phyloP scores from a whole-genome alignment of 1,284 basidiomycete genomes.

The Leccinum griseonigrum region DNA sequence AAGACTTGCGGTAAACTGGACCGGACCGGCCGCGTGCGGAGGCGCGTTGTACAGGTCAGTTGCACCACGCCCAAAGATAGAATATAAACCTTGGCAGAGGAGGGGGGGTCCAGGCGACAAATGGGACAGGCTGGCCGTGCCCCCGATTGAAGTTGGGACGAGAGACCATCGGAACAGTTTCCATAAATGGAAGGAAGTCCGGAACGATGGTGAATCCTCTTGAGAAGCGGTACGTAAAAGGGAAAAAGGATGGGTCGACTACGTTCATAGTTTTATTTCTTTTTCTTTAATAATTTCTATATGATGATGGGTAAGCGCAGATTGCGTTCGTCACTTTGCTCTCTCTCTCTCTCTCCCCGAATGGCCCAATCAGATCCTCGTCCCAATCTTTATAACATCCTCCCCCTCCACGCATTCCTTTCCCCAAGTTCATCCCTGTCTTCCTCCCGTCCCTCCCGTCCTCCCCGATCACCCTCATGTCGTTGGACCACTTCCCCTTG shows the following conservation, averaged over 20 bases:
- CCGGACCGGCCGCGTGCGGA: neutral
- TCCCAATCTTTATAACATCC: slow-evolving; percentile 26
- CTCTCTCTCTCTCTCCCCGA: neutral
- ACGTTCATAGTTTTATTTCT: neutral
- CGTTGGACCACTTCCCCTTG: slow-evolving; percentile 33
- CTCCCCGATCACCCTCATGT: slow-evolving; percentile 25
- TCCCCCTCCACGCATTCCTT: slow-evolving; percentile 13
- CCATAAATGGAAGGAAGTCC: slow-evolving; percentile 11
- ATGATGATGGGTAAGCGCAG: slow-evolving; percentile 5
- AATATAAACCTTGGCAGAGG: neutral
- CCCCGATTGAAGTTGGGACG: neutral
- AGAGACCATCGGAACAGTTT: slow-evolving; percentile 4
- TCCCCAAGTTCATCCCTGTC: neutral
- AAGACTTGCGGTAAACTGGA: slow-evolving; percentile 6
- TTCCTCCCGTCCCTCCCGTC: neutral
- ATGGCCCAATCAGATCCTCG: slow-evolving; percentile 25
- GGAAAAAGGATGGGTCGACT: slow-evolving; percentile 3
- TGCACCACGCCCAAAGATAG: slow-evolving; percentile 4
- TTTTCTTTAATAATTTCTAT: neutral
- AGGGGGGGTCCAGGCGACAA: slow-evolving; percentile 1
- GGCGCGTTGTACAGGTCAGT: neutral
- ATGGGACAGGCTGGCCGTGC: neutral
- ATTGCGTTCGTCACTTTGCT: slow-evolving; percentile 18
- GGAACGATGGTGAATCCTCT: slow-evolving; percentile 16
- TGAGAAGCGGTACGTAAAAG: slow-evolving; percentile 24